phyloP scores from a whole-genome alignment of 176 grass and related monocot genomes.

The Otatea glauca region DNA sequence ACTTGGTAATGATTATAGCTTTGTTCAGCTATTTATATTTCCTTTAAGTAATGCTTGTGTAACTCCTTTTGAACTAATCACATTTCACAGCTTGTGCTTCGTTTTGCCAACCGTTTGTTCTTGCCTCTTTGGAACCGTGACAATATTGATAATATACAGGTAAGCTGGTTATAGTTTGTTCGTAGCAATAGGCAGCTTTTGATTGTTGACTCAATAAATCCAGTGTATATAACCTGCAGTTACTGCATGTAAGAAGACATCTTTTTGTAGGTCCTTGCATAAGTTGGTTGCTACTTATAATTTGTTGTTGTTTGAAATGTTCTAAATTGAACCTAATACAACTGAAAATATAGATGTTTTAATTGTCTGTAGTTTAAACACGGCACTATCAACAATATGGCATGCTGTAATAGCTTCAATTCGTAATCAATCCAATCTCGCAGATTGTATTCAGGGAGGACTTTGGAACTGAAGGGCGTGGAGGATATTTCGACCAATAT shows the following conservation, averaged over 20 bases:
- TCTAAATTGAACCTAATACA: conserved; percentile 28
- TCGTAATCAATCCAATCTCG: conserved; percentile 40
- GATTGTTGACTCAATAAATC: conserved; percentile 12
- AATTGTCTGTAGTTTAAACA: background rate
- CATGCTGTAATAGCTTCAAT: conserved; percentile 9
- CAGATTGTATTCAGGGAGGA: conserved; percentile 99
- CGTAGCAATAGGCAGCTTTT: conserved; percentile 29
- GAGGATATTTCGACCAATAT: conserved; percentile 97
- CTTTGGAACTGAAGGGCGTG: conserved; percentile 96
- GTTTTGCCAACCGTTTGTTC: conserved; percentile 92
- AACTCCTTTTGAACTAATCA: conserved; percentile 43
- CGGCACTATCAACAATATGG: conserved; percentile 15
- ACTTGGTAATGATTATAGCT: conserved; percentile 67
- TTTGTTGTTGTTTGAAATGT: background rate
- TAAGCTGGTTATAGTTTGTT: conserved; percentile 42
- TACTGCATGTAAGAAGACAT: conserved; percentile 21
- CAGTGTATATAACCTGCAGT: conserved; percentile 2
- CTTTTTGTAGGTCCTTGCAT: conserved; percentile 33
- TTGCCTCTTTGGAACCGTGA: conserved; percentile 93
- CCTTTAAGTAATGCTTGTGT: conserved; percentile 4
- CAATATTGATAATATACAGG: conserved; percentile 95
- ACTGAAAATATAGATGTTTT: background rate
- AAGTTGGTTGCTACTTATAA: conserved; percentile 25
- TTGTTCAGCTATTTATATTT: conserved; percentile 33
- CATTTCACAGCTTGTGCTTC: conserved; percentile 79